These are phyloP conservation scores for Aspergillus sclerotiicarbonarius DNA, from an alignment of 495 filamentous ascomycete genomes.

Conservation along the genomic window DNA sequence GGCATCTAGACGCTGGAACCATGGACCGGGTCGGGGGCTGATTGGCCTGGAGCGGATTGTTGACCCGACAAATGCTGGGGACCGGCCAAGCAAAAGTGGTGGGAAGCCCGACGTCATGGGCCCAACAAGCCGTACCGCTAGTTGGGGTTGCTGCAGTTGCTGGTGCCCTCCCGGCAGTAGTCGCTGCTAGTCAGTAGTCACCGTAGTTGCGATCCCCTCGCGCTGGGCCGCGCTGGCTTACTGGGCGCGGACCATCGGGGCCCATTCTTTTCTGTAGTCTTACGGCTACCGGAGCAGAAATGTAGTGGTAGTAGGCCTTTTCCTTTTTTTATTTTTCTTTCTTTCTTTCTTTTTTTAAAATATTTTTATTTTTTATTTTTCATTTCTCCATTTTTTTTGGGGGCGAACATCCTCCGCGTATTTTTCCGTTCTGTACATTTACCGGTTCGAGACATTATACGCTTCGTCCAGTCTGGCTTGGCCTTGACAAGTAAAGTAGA, in stretches of 20 bases:
- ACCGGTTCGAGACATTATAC: background rate
- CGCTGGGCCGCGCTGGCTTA: background rate
- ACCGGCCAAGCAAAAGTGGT: background rate
- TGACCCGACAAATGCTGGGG: background rate
- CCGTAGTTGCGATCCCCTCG: background rate
- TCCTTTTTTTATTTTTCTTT: background rate
- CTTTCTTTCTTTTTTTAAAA: background rate
- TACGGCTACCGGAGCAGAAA: background rate
- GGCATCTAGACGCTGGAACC: background rate
- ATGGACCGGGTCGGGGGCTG: background rate
- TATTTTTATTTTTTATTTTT: background rate
- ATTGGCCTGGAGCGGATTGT: conserved; percentile 1
- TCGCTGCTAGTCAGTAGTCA: too few species aligned
- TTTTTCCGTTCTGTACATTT: background rate
- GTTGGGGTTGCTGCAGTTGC: background rate
- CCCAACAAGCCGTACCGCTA: background rate
- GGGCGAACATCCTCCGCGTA: background rate
- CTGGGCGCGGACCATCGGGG: background rate
- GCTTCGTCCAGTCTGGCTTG: background rate
- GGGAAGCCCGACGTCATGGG: background rate
- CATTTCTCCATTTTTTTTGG: too few species aligned
- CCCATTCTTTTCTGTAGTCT: background rate
- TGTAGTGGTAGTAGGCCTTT: too few species aligned
- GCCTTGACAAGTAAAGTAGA: background rate
- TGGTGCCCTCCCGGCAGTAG: background rate